Evolutionary conservation across 805 yeast genomes (phyloP), one percentile per base, ranked within the genome.

Genomic region (Huiozyma sinensis): DNA sequence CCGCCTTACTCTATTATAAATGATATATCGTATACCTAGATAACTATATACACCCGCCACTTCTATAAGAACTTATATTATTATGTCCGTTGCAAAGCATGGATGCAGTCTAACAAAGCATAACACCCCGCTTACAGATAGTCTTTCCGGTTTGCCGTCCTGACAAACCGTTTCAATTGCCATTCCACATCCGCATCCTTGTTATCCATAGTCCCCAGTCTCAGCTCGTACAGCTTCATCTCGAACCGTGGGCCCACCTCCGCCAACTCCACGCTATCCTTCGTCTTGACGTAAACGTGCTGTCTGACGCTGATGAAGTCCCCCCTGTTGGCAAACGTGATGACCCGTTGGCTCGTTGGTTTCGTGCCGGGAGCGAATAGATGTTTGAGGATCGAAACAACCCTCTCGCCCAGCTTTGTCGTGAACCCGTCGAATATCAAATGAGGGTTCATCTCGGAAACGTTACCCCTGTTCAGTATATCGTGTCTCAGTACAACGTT

Each of bases 171-270:
- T 64, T 95, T 77, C 55, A 85, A 70, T 69, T 85, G 84, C 97
- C 97, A 92, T 63, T 92, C 99, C n/a, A 86, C 78, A 58, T 92
- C 98, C 8, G 97, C 95, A 63, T 92, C 97, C 67, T 85, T 85
- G 62, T 90, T 88, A 54, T 92, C 98, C 50, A 90, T 65, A 37
- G 95, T 86, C 3, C 99, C 97, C 52, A 92, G 71, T 57, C 81
- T 76, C 51, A 92, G 68, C 63, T 90, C 97, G 61, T 79, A 92
- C 51, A 92, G 68, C 60, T 88, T 77, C 97, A 92, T 89, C 65
- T 92, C 98, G 56, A 92, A 92, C 50, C 99, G 72, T n/a, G 99
- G 99, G 0, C 99, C 99, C 33, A 92, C 83, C 62, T 92, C 99
- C 46, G 96, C 89, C 45, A 92, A 66, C 61, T 92, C 97, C 1